Evolutionary conservation across 306 rosid genomes (phyloP).

Genomic region (cucumber (Cucumis sativus)): Cucumber_9930_V3 NC_026655.2:24205001-24205500

Average conservation of each 20-base stretch:
- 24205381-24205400: conserved; percentile 40
- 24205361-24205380: conserved; percentile 34
- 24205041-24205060: conserved; percentile 50
- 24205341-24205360: background rate
- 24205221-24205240: conserved; percentile 12
- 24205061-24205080: background rate
- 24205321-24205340: conserved; percentile 4
- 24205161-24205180: background rate
- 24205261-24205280: background rate
- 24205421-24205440: conserved; percentile 30
- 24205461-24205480: background rate
- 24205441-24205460: conserved; percentile 29
- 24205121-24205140: background rate
- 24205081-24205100: conserved; percentile 1
- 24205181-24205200: conserved; percentile 9
- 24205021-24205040: conserved; percentile 56
- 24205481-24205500: background rate
- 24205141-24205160: background rate
- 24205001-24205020: conserved; percentile 72
- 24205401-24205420: conserved; percentile 76
- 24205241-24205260: conserved; percentile 11
- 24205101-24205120: conserved; percentile 5
- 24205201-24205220: conserved; percentile 12
- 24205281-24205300: background rate
- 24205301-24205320: conserved; percentile 18